Evolutionary conservation across 129 eudicot species (phyloP).

Genomic region (Scalesia atractyloides): DNA sequence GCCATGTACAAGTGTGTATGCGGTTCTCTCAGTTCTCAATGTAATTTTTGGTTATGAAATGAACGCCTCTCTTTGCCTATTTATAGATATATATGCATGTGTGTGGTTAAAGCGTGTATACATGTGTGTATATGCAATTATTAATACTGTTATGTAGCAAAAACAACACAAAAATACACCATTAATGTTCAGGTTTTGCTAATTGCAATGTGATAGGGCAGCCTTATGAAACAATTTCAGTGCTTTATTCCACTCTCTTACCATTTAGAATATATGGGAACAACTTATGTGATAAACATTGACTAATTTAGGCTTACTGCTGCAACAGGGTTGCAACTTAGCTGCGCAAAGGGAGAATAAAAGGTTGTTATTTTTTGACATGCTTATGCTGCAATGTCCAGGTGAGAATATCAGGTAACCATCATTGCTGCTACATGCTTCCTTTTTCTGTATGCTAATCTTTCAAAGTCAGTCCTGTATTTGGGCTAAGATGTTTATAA

Average conservation of each 20-base stretch:
- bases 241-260: not conserved
- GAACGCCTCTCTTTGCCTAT: too few relatives aligned
- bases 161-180: not conserved
- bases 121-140: too few relatives aligned
- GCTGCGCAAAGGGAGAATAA: slow-evolving; percentile 68
- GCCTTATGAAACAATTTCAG: not conserved
- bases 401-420: slow-evolving; percentile 63
- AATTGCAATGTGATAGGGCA: slow-evolving; percentile 2
- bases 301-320: slow-evolving; percentile 11
- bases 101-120: too few relatives aligned
- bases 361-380: slow-evolving; percentile 76
- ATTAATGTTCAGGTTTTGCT: not conserved
- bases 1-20: too few relatives aligned
- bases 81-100: too few relatives aligned
- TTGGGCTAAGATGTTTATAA: not conserved
- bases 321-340: slow-evolving; percentile 85
- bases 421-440: slow-evolving; percentile 23
- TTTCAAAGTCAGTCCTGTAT: not conserved
- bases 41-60: too few relatives aligned
- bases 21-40: too few relatives aligned
- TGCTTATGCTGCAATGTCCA: slow-evolving; percentile 71
- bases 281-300: slow-evolving; percentile 11
- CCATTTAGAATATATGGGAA: slow-evolving; percentile 11
- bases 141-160: not conserved
- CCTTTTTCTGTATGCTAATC: slow-evolving; percentile 5